phyloP scores from a whole-genome alignment of 2,329 filamentous ascomycete genomes.

The Botrytis elliptica region DNA sequence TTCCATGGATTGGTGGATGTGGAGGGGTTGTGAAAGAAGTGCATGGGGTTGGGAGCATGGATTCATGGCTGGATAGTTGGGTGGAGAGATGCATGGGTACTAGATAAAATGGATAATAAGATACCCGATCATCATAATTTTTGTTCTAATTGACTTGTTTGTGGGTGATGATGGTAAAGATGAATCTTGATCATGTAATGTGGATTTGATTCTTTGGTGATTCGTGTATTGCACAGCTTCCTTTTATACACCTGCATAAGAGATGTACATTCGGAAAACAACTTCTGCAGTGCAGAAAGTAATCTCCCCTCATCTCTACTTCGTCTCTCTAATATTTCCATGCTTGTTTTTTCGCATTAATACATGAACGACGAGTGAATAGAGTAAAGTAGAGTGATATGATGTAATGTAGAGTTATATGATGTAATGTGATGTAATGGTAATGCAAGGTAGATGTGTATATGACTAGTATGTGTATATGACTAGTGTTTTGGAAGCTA shows the following conservation, averaged over 20 bases:
- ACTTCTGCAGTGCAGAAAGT: neutral
- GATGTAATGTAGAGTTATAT: neutral
- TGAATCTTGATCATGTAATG: neutral
- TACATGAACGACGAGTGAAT: neutral
- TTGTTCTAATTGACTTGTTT: neutral
- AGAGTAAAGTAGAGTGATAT: neutral
- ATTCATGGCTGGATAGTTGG: neutral
- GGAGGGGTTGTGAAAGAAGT: neutral
- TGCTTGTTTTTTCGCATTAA: neutral
- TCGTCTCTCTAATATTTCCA: neutral
- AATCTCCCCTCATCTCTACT: neutral
- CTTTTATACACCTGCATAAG: neutral
- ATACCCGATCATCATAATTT: constrained; percentile 11
- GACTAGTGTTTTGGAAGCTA: neutral
- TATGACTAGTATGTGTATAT: too few relatives aligned
- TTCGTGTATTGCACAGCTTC: neutral
- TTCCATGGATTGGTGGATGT: constrained; percentile 5
- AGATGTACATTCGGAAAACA: neutral
- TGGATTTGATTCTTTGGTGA: neutral
- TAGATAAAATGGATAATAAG: constrained; percentile 21
- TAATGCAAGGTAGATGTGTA: neutral
- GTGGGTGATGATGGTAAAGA: neutral
- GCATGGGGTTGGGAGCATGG: neutral
- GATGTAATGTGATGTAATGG: neutral
- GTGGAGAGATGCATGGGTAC: constrained; percentile 11